Evolutionary conservation across 768 basidiomycete species (phyloP).

Genomic region (Chalciporus pseudorubinellus): DNA sequence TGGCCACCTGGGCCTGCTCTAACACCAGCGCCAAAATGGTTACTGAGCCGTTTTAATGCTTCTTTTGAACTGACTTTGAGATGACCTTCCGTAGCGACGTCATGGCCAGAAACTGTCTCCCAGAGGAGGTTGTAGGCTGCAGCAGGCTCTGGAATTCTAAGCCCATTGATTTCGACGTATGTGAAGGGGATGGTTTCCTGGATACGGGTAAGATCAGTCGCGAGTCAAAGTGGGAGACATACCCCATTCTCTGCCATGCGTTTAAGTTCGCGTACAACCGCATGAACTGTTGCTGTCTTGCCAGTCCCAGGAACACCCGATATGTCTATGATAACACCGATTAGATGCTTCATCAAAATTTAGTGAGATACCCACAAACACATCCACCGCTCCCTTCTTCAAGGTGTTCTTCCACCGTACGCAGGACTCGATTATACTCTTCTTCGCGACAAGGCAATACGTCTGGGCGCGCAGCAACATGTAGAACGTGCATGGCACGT

Average conservation of each 20-base stretch:
- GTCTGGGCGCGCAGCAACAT: conserved; percentile 91
- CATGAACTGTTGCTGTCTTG: conserved; percentile 97
- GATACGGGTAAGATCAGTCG: background rate
- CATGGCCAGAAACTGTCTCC: conserved; percentile 87
- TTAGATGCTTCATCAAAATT: background rate
- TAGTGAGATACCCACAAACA: conserved; percentile 61
- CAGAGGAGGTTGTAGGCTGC: conserved; percentile 90
- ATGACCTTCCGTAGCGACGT: conserved; percentile 58
- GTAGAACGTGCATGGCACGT: conserved; percentile 85
- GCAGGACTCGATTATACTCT: conserved; percentile 75
- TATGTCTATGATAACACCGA: conserved; percentile 59
- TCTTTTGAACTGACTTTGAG: conserved; percentile 74
- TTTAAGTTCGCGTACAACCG: conserved; percentile 85
- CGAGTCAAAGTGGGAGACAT: conserved; percentile 21
- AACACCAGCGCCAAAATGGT: conserved; percentile 68
- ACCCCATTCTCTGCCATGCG: conserved; percentile 83
- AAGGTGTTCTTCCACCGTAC: conserved; percentile 76
- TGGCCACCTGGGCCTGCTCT: conserved; percentile 75
- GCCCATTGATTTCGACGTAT: conserved; percentile 96
- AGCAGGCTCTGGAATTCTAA: conserved; percentile 89
- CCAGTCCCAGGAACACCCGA: conserved; percentile 99
- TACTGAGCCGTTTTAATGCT: conserved; percentile 73
- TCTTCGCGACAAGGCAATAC: conserved; percentile 84
- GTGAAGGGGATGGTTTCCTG: conserved; percentile 94
- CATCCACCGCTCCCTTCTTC: conserved; percentile 96